These are phyloP conservation scores for Lepidium didymum DNA, from an alignment of 345 rosid species.

Conservation along the genomic window DNA sequence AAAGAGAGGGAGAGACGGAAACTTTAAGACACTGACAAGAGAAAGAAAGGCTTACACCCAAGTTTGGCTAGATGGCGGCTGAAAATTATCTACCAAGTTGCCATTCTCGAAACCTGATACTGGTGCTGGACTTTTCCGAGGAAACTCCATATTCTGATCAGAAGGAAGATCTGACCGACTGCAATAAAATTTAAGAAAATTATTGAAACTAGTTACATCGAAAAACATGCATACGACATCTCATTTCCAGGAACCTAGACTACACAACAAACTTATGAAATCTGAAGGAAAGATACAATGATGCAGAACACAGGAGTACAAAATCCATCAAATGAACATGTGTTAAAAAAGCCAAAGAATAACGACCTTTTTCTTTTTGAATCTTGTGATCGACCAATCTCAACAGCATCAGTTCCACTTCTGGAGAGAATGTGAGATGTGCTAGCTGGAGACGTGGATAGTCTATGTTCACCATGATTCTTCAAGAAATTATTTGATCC, in stretches of 20 bases:
- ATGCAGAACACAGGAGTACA: slow-evolving; percentile 5
- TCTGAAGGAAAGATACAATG: slow-evolving; percentile 7
- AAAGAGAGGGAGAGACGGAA: background rate
- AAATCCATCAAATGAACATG: background rate
- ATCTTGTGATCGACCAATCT: slow-evolving; percentile 50
- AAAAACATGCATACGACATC: background rate
- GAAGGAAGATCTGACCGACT: slow-evolving; percentile 29
- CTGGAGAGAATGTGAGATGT: slow-evolving; percentile 53
- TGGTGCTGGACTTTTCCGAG: slow-evolving; percentile 26
- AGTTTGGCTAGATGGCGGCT: slow-evolving; percentile 27
- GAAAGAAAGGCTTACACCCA: slow-evolving; percentile 33
- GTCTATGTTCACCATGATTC: slow-evolving; percentile 36
- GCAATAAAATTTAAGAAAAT: slow-evolving; percentile 7
- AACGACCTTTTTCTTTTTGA: slow-evolving; percentile 43
- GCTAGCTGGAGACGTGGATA: slow-evolving; percentile 33
- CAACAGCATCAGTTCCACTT: slow-evolving; percentile 47
- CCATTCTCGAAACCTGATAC: slow-evolving; percentile 28
- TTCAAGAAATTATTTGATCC: slow-evolving; percentile 30
- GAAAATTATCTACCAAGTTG: slow-evolving; percentile 22
- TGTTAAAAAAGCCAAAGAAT: background rate
- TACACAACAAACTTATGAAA: background rate
- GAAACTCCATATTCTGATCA: slow-evolving; percentile 20
- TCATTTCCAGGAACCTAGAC: slow-evolving; percentile 9
- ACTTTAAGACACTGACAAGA: background rate
- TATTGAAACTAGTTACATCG: slow-evolving; percentile 3